A percentile compares a stretch with the other conserved stretches of the same genome.
phyloP scores from a whole-genome alignment of 306 rosid species.

The Dryas octopetala region DNA sequence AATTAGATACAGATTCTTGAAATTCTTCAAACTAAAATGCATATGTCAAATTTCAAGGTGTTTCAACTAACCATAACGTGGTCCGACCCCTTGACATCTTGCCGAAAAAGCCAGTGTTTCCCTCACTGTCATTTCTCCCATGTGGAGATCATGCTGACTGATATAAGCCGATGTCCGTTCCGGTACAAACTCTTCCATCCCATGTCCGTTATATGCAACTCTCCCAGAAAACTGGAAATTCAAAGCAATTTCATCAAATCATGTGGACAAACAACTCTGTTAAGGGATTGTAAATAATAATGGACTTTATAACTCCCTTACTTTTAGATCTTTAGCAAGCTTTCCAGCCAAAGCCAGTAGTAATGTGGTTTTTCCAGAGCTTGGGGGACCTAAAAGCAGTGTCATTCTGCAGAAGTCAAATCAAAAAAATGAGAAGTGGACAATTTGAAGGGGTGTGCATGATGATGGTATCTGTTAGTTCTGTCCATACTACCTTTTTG shows the following conservation, averaged over 20 bases:
- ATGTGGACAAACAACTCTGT: conserved; percentile 1
- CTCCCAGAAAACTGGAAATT: conserved; percentile 48
- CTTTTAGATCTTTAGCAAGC: conserved; percentile 43
- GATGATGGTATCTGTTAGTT: neutral
- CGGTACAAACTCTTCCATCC: conserved; percentile 71
- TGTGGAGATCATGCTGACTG: conserved; percentile 71
- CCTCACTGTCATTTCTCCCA: conserved; percentile 75
- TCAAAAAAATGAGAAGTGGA: conserved; percentile 13
- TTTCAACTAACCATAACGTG: conserved; percentile 55
- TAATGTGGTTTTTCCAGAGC: conserved; percentile 81
- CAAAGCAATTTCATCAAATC: neutral
- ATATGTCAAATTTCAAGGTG: neutral
- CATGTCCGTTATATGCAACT: conserved; percentile 63
- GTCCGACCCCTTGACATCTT: conserved; percentile 78
- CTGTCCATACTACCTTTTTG: conserved; percentile 19
- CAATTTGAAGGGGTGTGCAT: neutral
- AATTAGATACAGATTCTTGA: neutral
- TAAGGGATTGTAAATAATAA: neutral
- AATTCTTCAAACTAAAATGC: neutral
- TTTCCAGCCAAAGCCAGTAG: conserved; percentile 79
- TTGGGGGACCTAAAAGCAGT: conserved; percentile 90
- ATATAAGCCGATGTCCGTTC: conserved; percentile 79
- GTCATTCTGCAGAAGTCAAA: conserved; percentile 62
- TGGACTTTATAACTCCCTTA: conserved; percentile 12
- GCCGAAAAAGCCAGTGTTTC: conserved; percentile 86